Conservation (phyloP, 495 filamentous ascomycete species). For the Tuber borchii region DNA sequence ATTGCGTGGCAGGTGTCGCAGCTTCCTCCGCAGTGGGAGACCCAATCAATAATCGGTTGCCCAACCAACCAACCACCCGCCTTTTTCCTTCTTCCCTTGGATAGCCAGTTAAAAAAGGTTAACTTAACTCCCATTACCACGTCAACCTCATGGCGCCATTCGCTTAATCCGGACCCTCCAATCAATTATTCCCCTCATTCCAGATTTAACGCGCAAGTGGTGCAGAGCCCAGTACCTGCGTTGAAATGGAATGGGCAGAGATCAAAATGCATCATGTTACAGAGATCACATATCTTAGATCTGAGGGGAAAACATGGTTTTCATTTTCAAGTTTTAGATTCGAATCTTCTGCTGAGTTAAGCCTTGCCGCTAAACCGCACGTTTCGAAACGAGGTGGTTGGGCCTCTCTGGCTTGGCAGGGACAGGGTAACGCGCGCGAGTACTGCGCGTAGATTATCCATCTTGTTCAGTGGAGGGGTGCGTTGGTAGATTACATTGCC, state of each 20-base stretch:
- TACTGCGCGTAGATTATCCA: neutral
- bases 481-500: neutral
- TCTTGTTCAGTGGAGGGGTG: neutral
- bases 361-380: neutral
- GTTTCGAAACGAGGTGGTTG: neutral
- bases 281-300: neutral
- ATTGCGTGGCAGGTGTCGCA: constrained; percentile 33
- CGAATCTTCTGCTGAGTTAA: neutral
- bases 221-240: neutral
- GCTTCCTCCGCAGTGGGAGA: neutral
- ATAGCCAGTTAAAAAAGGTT: neutral
- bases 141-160: neutral
- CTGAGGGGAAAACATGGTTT: neutral
- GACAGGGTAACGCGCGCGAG: neutral
- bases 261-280: neutral
- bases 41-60: constrained; percentile 13
- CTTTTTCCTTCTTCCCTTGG: constrained; percentile 8
- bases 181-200: neutral
- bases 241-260: neutral
- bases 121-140: neutral
- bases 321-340: neutral
- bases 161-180: neutral
- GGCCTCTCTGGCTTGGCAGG: neutral
- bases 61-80: constrained; percentile 30
- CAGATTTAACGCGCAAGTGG: neutral